These are phyloP conservation scores for Microbotryomycetes sp. DNA, from an alignment of 1,284 basidiomycete genomes.

Conservation along the genomic window DNA sequence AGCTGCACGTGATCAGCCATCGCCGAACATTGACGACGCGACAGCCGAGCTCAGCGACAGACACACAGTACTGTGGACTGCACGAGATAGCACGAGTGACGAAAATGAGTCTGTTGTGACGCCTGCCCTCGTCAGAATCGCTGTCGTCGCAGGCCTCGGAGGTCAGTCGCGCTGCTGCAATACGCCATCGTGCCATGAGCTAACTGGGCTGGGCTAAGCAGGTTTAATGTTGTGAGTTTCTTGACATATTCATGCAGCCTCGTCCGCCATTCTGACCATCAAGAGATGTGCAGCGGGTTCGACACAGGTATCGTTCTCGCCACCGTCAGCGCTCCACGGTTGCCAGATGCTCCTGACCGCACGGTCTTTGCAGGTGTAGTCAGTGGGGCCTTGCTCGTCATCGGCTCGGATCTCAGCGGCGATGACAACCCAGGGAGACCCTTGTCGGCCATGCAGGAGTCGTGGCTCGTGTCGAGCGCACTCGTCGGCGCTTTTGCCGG, in stretches of 20 bases:
- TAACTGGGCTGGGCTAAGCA: not conserved
- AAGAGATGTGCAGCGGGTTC: slow-evolving; percentile 25
- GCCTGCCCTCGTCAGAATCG: slow-evolving; percentile 14
- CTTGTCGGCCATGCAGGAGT: slow-evolving; percentile 13
- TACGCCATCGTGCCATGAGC: not conserved
- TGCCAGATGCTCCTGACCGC: too few species aligned
- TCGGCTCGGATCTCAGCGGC: slow-evolving; percentile 14
- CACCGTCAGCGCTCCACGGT: too few species aligned
- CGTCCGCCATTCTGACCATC: too few species aligned
- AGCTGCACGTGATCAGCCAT: too few species aligned
- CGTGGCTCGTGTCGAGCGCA: slow-evolving; percentile 35
- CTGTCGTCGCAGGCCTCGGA: slow-evolving; percentile 19
- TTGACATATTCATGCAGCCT: not conserved
- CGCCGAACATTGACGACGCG: not conserved
- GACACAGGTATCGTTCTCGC: slow-evolving; percentile 28
- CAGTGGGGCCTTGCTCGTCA: slow-evolving; percentile 19
- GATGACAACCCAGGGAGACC: not conserved
- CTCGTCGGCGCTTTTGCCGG: slow-evolving; percentile 36
- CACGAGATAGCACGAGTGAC: too few species aligned
- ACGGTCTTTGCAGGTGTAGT: slow-evolving; percentile 9
- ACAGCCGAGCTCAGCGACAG: too few species aligned
- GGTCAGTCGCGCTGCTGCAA: slow-evolving; percentile 3
- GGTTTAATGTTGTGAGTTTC: slow-evolving; percentile 9
- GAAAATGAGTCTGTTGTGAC: slow-evolving; percentile 6
- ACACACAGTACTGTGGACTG: too few species aligned